phyloP scores from a whole-genome alignment of 2,329 filamentous ascomycete genomes.

The Hypoxylon sp. region DNA sequence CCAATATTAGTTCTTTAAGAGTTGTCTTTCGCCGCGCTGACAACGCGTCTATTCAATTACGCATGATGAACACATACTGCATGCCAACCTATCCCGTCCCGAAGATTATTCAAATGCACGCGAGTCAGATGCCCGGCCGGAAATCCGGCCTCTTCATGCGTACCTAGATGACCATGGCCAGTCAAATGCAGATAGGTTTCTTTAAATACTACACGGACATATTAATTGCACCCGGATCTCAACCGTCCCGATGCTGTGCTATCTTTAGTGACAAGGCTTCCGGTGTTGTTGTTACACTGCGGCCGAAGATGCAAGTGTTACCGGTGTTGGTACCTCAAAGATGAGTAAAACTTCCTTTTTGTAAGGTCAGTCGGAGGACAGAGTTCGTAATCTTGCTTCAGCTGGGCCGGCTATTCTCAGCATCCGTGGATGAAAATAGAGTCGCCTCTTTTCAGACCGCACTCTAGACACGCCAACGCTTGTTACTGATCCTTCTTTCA shows the following conservation, averaged over 20 bases:
- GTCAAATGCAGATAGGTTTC: background rate
- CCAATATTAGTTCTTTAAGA: background rate
- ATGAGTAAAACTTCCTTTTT: background rate
- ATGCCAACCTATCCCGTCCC: background rate
- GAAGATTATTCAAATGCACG: slow-evolving; percentile 2
- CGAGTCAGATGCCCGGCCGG: slow-evolving; percentile 16
- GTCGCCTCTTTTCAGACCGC: background rate
- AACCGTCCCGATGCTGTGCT: slow-evolving; percentile 24
- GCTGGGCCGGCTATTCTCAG: background rate
- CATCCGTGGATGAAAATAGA: slow-evolving; percentile 8
- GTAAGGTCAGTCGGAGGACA: background rate
- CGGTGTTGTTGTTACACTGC: slow-evolving; percentile 17
- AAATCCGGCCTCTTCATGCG: slow-evolving; percentile 21
- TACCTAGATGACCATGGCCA: background rate
- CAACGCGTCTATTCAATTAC: background rate
- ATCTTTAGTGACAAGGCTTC: slow-evolving; percentile 22
- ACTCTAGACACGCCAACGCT: background rate
- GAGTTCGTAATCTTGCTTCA: background rate
- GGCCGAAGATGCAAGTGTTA: background rate
- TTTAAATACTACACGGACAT: slow-evolving; percentile 17
- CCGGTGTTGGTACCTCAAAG: background rate
- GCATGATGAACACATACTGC: background rate
- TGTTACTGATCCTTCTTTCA: slow-evolving; percentile 5
- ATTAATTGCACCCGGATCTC: slow-evolving; percentile 23
- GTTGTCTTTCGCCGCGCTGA: background rate